Evolutionary conservation across 1,284 basidiomycete genomes (phyloP), one percentile per base, ranked within the genome.

Genomic region (Ustilago hordei): DNA sequence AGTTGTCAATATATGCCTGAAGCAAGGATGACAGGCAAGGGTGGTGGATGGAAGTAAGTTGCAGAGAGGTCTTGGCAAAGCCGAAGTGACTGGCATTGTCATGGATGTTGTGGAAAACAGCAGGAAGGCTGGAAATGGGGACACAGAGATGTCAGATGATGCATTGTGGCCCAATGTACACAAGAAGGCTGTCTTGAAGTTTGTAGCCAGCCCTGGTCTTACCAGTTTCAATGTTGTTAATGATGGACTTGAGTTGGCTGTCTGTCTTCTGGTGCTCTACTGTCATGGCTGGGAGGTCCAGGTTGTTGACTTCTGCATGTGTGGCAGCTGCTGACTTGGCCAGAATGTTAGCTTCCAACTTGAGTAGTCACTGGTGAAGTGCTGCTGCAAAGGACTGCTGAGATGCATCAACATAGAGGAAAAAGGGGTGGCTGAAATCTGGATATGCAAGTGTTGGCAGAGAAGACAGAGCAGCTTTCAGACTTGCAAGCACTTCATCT

Each of bases 331-430:
- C 15, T 5, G 19, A 23, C 23, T 23, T 23, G 23, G 23, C 32
- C 23, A 23, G 2, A n/a, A n/a, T n/a, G n/a, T n/a, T n/a, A n/a
- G n/a, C n/a, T n/a, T 23, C 23, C 23, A 2, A 23, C 23, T 0
- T 2, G 23, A 34, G 53, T 2, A 54, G 53, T 6, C 12, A 2
- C 23, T 54, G 55, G 32, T 57, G 38, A 0, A 57, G 31, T 13
- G 55, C 38, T 8, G 55, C 55, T 3, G 38, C 55, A 31, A 41
- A 43, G 38, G 55, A 31, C 31, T 57, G 55, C 11, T 23, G 19
- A 12, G 55, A 17, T 23, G 50, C 50, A 28, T 52, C 50, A 1
- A 52, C 23, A 5, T 52, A 34, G 19, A 52, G 31, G 50, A 7
- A 36, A 34, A 54, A 54, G 0, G 53, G 53, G 17, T 1, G 2